Percentiles rank a stretch among this genome's conserved stretches.
These are phyloP conservation scores for Colletotrichum euphorbiae DNA, from an alignment of 2,329 filamentous ascomycete species.

Conservation along the genomic window DNA sequence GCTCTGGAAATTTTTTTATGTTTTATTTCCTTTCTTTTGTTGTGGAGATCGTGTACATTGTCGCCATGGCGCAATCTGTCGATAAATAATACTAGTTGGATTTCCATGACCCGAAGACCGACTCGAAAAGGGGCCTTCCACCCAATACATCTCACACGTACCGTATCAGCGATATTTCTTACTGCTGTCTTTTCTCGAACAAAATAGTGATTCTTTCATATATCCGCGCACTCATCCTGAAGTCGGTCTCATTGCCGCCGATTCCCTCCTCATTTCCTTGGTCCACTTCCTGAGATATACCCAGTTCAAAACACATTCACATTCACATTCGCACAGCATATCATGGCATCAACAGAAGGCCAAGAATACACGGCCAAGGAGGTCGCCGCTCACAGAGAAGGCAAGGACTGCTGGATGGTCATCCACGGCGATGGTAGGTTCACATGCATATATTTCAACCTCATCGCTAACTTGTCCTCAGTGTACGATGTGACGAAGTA, in stretches of 20 bases:
- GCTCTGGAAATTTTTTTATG: constrained; percentile 2
- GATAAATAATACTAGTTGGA: constrained; percentile 24
- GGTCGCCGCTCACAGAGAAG: constrained; percentile 61
- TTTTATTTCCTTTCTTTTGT: too few species aligned
- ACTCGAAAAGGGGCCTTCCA: neutral
- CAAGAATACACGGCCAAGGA: constrained; percentile 52
- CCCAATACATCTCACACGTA: neutral
- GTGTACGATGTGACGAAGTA: constrained; percentile 71
- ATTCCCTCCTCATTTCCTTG: neutral
- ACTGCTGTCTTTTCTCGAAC: neutral
- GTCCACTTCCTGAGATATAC: constrained; percentile 20
- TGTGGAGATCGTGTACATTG: constrained; percentile 23
- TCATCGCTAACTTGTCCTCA: constrained; percentile 41
- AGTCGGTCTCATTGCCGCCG: neutral
- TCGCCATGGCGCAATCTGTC: constrained; percentile 18
- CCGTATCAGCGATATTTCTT: constrained; percentile 1
- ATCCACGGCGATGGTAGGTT: constrained; percentile 65
- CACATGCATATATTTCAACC: neutral
- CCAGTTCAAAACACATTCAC: neutral
- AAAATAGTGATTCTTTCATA: constrained; percentile 13
- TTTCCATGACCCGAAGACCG: constrained; percentile 22
- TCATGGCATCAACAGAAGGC: constrained; percentile 39
- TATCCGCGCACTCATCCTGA: neutral
- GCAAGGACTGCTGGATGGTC: constrained; percentile 64
- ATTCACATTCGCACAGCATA: constrained; percentile 11